Conservation (phyloP, 2,329 filamentous ascomycete genomes). For the Pleoardoris graminearum region DNA sequence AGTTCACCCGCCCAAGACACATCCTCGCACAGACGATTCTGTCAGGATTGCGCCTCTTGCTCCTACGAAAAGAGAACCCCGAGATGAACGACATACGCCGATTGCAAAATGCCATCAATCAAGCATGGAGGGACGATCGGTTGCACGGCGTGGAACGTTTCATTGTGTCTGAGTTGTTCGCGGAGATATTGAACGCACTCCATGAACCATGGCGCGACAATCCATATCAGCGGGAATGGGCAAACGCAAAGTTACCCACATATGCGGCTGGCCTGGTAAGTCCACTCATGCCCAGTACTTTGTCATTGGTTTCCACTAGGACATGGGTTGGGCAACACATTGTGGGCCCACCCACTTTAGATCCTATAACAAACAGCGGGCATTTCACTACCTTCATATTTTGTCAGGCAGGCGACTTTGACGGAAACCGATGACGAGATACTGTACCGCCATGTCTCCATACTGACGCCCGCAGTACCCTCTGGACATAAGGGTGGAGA, state of each 20-base stretch:
- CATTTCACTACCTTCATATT: no score
- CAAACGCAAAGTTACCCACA: slow-evolving; percentile 29
- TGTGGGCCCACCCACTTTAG: background rate
- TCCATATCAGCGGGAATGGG: slow-evolving; percentile 23
- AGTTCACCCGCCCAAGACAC: slow-evolving; percentile 25
- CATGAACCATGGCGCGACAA: slow-evolving; percentile 18
- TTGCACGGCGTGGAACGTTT: slow-evolving; percentile 38
- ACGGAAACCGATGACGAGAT: background rate
- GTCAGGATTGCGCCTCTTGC: slow-evolving; percentile 40
- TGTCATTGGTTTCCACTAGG: background rate
- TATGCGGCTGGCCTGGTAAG: slow-evolving; percentile 37
- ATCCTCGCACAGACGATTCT: slow-evolving; percentile 33
- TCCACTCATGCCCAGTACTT: background rate
- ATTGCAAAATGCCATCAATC: slow-evolving; percentile 37
- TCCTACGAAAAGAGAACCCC: slow-evolving; percentile 35
- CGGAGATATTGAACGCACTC: slow-evolving; percentile 32
- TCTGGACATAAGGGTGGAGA: slow-evolving; percentile 34
- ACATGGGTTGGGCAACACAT: background rate
- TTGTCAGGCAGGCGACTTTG: no score
- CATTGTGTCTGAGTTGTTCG: slow-evolving; percentile 37
- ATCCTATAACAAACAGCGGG: background rate
- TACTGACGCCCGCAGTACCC: slow-evolving; percentile 36
- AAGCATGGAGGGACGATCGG: slow-evolving; percentile 40
- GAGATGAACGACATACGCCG: slow-evolving; percentile 31
- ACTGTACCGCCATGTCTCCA: background rate